Evolutionary conservation across 2,329 filamentous ascomycete genomes (phyloP).

Genomic region (Capronia americana): DNA sequence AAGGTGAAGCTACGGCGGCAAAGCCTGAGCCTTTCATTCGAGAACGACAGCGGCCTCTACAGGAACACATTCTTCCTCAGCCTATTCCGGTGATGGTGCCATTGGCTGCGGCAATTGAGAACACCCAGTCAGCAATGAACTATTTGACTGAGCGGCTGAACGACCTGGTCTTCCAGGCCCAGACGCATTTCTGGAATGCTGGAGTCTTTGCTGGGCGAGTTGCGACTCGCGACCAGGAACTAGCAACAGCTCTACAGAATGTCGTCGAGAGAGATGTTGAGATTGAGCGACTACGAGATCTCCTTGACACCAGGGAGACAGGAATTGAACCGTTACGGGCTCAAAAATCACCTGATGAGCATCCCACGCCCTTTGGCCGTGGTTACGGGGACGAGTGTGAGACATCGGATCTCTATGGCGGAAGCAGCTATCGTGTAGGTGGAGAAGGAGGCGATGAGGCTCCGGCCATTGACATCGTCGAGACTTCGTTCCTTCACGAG

Average conservation of each 20-base stretch:
- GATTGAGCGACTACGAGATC: not conserved
- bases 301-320: not conserved
- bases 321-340: not conserved
- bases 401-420: not conserved
- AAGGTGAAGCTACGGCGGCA: not conserved
- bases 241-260: not conserved
- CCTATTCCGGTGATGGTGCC: not conserved
- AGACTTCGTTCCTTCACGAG: not conserved
- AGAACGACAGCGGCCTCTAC: not conserved
- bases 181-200: constrained; percentile 6
- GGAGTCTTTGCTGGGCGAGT: not conserved
- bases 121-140: not conserved
- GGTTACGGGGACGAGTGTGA: not conserved
- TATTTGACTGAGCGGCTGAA: not conserved
- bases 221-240: not conserved
- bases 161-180: not conserved
- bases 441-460: not conserved
- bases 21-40: not conserved
- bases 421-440: not conserved
- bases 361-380: not conserved
- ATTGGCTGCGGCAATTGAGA: not conserved
- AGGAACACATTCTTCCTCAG: not conserved
- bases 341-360: not conserved
- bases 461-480: not conserved
- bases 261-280: not conserved